A percentile compares a stretch with the other conserved stretches of the same genome.
Evolutionary conservation across 768 basidiomycete species (phyloP).

Genomic region (Leucocoprinus sp.): DNA sequence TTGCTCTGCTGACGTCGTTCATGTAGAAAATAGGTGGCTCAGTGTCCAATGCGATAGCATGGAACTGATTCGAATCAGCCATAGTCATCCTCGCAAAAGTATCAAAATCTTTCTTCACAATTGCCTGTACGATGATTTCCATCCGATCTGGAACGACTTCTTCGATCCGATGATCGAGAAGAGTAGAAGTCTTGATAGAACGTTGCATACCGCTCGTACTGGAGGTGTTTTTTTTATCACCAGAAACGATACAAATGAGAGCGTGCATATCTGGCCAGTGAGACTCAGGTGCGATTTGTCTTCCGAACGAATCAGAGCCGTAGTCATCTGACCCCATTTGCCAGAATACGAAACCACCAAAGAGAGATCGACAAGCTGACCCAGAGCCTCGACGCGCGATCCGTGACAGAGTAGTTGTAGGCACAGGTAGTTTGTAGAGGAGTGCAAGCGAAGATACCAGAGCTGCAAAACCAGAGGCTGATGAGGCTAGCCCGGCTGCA

Average conservation of each 20-base stretch:
- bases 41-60: constrained; percentile 95
- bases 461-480: constrained; percentile 95
- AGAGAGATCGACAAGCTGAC: constrained; percentile 95
- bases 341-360: constrained; percentile 98
- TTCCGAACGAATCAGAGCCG: constrained; percentile 83
- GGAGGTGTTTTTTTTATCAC: constrained; percentile 93
- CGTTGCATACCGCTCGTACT: constrained; percentile 97
- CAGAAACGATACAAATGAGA: constrained; percentile 93
- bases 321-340: constrained; percentile 57
- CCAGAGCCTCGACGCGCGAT: constrained; percentile 98
- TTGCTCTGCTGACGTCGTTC: constrained; percentile 94
- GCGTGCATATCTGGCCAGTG: constrained; percentile 98
- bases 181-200: constrained; percentile 84
- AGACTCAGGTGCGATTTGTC: constrained; percentile 72
- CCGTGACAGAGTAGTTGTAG: constrained; percentile 77
- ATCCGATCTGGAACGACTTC: constrained; percentile 85
- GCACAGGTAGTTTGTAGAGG: constrained; percentile 74
- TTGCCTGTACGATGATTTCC: constrained; percentile 74
- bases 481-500: constrained; percentile 95
- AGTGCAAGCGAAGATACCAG: constrained; percentile 83
- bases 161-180: constrained; percentile 84
- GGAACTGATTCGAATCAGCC: constrained; percentile 98
- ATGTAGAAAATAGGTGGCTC: constrained; percentile 98
- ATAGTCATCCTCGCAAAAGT: constrained; percentile 88
- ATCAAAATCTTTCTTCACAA: constrained; percentile 74